Evolutionary conservation across 768 basidiomycete species (phyloP).

Genomic region (Clitopilus hobsonii): DNA sequence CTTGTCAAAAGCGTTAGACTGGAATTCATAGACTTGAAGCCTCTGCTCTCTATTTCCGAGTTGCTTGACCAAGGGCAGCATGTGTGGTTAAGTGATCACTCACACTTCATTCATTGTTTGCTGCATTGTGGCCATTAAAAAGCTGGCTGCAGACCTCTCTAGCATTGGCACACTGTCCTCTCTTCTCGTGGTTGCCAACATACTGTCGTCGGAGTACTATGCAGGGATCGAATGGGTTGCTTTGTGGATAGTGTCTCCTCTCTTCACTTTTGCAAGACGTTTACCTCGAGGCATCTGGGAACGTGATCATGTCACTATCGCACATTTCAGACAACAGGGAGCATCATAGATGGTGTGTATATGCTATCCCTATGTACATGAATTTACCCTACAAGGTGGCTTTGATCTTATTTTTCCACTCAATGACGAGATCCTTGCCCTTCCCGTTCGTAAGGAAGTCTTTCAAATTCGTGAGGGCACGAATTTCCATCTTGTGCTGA

Average conservation of each 20-base stretch:
- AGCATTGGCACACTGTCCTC: background rate
- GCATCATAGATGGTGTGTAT: background rate
- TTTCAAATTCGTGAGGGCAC: slow-evolving; percentile 72
- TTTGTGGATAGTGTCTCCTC: background rate
- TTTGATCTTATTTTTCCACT: slow-evolving; percentile 29
- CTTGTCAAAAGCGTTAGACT: background rate
- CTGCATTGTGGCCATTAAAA: slow-evolving; percentile 8
- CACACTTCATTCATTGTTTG: slow-evolving; percentile 15
- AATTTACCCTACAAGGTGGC: slow-evolving; percentile 7
- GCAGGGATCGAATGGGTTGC: background rate
- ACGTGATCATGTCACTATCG: background rate
- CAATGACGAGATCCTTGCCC: slow-evolving; percentile 66
- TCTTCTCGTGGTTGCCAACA: background rate
- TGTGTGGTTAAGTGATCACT: background rate
- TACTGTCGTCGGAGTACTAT: background rate
- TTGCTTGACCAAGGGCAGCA: slow-evolving; percentile 14
- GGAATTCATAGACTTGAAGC: background rate
- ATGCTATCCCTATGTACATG: background rate
- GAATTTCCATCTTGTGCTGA: slow-evolving; percentile 78
- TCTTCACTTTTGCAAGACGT: background rate
- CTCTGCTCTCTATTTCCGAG: background rate
- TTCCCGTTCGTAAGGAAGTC: slow-evolving; percentile 63
- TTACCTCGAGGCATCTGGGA: background rate
- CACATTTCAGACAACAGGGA: background rate
- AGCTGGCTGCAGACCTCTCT: background rate